Base-by-base conservation (phyloP, 2,329 filamentous ascomycete species). In the Sarocladium oryzae region DNA sequence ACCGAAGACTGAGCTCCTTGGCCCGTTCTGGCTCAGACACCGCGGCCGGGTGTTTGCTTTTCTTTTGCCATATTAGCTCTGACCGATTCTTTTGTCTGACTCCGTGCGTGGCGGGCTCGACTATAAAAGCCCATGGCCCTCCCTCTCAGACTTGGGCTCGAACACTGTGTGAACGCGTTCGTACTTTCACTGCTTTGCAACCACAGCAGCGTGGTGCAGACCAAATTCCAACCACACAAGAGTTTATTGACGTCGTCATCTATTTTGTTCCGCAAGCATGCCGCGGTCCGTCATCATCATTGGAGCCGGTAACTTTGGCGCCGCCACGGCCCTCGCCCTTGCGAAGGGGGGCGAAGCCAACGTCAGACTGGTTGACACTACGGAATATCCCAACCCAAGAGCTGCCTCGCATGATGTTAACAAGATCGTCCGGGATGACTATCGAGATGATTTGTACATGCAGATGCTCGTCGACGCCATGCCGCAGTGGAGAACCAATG, bases 341-440 rank as follows among this genome's bases (percentile, higher is more conserved):
- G 61, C 62, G 33, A 58, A 58, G 33, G 57, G 61, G 52, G 59
- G 63, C 32, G 54, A 56, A 37, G 53, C 59, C 53, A 60, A 60
- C 15, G 61, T 72, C 30, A 66, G 60, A 6, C 62, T 72, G 21
- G 57, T 72, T 48, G 69, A 72, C 56, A 65, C 65, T 11, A 60
- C 64, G 2, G 52, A 55, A 13, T 66, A 59, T 28, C 67, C 69
- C 50, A 70, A 68, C 52, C 68, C 68, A 26, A 61, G 66, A 50
- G 67, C 69, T 16, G 69, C 69, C n/a, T 72, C 69, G 10, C 79
- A 80, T 32, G 69, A 72, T 55, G 62, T 71, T 56, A 72, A 69
- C 65, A 72, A 72, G 60, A 71, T 72, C 52, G 66, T 72, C 13
- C 65, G 69, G 28, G 67, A 70, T 55, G 69, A 72, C 56, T 72